Conservation (phyloP, 768 basidiomycete species). For the Podaxis sp. region DNA sequence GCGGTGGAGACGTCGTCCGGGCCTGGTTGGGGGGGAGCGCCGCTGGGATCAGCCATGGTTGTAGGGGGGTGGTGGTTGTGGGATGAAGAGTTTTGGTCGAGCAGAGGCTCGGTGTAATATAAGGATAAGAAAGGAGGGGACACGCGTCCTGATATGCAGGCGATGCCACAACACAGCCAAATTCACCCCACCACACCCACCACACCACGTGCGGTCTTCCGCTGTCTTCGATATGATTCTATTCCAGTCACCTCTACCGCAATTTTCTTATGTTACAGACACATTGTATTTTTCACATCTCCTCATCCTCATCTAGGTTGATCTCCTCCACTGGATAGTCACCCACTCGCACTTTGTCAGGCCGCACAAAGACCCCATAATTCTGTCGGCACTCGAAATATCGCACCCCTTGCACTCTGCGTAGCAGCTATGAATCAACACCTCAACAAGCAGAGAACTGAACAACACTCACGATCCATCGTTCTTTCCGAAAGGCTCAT, state of each 20-base stretch:
- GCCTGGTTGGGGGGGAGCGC: slow-evolving; percentile 76
- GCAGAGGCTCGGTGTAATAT: slow-evolving; percentile 24
- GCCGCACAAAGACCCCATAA: slow-evolving; percentile 84
- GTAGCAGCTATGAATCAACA: slow-evolving; percentile 7
- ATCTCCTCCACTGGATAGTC: slow-evolving; percentile 87
- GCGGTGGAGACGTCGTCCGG: slow-evolving; percentile 92
- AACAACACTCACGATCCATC: slow-evolving; percentile 78
- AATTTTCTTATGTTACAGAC: background rate
- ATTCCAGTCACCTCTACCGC: background rate
- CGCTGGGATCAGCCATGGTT: slow-evolving; percentile 73
- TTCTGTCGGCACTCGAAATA: slow-evolving; percentile 81
- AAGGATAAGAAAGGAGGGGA: slow-evolving; percentile 26
- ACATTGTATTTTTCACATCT: slow-evolving; percentile 46
- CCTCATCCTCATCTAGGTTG: slow-evolving; percentile 70
- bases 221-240: slow-evolving; percentile 12
- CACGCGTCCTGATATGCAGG: slow-evolving; percentile 36
- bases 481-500: slow-evolving; percentile 94
- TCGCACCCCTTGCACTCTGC: slow-evolving; percentile 77
- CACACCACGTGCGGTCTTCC: slow-evolving; percentile 25
- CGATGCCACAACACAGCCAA: slow-evolving; percentile 30
- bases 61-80: slow-evolving; percentile 20
- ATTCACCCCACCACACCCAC: slow-evolving; percentile 20
- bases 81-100: slow-evolving; percentile 21
- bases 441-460: slow-evolving; percentile 1
- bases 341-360: slow-evolving; percentile 78